Evolutionary conservation across 768 basidiomycete species (phyloP).

Genomic region (Trichaptum fuscoviolaceum): DNA sequence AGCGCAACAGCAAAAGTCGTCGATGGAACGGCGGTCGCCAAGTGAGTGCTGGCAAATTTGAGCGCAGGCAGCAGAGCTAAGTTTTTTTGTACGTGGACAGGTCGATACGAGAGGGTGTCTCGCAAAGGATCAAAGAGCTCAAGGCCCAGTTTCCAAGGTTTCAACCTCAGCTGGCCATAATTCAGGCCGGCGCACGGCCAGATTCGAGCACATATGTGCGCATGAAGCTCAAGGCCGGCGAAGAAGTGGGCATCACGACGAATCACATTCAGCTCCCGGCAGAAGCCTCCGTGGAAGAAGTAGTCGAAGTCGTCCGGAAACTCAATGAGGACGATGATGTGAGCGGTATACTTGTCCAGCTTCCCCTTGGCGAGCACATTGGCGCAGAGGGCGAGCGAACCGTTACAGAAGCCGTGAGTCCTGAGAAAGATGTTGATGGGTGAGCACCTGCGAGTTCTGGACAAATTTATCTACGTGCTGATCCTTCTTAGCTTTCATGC

Average conservation of each 20-base stretch:
- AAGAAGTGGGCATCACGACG: slow-evolving; percentile 88
- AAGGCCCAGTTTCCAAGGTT: slow-evolving; percentile 79
- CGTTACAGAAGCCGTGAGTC: slow-evolving; percentile 92
- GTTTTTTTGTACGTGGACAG: slow-evolving; percentile 36
- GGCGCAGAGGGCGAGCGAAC: slow-evolving; percentile 76
- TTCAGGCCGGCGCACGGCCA: slow-evolving; percentile 89
- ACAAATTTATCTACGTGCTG: background rate
- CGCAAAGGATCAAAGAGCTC: slow-evolving; percentile 58
- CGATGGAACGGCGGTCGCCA: slow-evolving; percentile 81
- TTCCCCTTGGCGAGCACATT: slow-evolving; percentile 85
- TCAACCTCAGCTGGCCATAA: slow-evolving; percentile 83
- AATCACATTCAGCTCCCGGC: slow-evolving; percentile 73
- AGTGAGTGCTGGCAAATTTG: slow-evolving; percentile 41
- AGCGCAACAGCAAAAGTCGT: slow-evolving; percentile 47
- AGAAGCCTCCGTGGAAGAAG: slow-evolving; percentile 63
- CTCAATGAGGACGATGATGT: slow-evolving; percentile 80
- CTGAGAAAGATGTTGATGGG: slow-evolving; percentile 97
- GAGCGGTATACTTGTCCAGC: slow-evolving; percentile 91
- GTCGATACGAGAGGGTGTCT: slow-evolving; percentile 72
- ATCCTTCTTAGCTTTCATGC: slow-evolving; percentile 76
- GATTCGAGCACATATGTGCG: slow-evolving; percentile 92
- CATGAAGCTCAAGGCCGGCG: slow-evolving; percentile 95
- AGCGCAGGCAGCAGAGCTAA: slow-evolving; percentile 10
- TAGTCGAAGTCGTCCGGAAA: slow-evolving; percentile 70
- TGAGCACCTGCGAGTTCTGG: slow-evolving; percentile 27